Evolutionary conservation across 352 stramenopile genomes (phyloP).

Genomic region (Globisporangium ultimum): DNA sequence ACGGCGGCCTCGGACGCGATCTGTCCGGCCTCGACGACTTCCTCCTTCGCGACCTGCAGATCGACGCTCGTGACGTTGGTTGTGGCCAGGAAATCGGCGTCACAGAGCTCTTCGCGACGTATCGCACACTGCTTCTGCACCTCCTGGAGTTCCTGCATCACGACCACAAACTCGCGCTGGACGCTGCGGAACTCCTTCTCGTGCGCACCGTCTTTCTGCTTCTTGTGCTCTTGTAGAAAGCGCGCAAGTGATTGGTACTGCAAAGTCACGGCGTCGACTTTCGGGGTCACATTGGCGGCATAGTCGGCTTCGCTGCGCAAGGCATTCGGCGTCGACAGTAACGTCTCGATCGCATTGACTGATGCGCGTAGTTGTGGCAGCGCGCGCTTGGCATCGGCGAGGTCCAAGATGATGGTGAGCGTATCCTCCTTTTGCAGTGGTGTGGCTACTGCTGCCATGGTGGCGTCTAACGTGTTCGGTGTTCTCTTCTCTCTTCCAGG

Average conservation of each 20-base stretch:
- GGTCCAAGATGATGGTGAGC: constrained; percentile 26
- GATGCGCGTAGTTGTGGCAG: constrained; percentile 34
- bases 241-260: constrained; percentile 61
- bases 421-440: constrained; percentile 2
- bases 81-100: constrained; percentile 61
- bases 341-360: constrained; percentile 30
- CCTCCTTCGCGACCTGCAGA: constrained; percentile 73
- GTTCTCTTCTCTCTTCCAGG: too few relatives aligned
- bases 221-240: constrained; percentile 61
- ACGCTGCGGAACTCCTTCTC: constrained; percentile 45
- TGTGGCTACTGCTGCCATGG: background rate
- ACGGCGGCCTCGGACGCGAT: constrained; percentile 59
- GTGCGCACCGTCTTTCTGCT: constrained; percentile 30
- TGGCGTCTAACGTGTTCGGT: background rate
- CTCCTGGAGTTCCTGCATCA: constrained; percentile 73
- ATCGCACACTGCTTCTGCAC: constrained; percentile 48
- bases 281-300: constrained; percentile 32
- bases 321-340: constrained; percentile 25
- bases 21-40: constrained; percentile 61
- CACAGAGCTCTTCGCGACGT: constrained; percentile 59
- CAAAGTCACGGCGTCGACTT: constrained; percentile 49
- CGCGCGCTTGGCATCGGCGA: constrained; percentile 38
- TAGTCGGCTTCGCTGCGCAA: constrained; percentile 63
- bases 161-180: constrained; percentile 55
- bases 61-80: constrained; percentile 60